Conservation (phyloP, 371 early-diverging fungal species). For the Mortierella sp. region DNA sequence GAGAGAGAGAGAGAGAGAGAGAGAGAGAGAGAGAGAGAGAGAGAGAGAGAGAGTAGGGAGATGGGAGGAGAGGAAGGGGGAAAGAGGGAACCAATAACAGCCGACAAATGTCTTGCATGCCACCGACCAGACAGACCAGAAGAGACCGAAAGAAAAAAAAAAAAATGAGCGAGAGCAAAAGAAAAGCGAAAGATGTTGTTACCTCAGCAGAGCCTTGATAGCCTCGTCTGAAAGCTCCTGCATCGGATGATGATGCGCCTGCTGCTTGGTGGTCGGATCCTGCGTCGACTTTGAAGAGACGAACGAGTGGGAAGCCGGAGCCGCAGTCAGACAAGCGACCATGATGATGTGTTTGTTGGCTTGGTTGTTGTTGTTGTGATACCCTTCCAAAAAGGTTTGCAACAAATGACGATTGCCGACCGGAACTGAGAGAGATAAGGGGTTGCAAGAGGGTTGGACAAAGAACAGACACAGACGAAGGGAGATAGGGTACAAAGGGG, state of each 20-base stretch:
- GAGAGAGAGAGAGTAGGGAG: too few relatives aligned
- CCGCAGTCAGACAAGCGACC: constrained; percentile 47
- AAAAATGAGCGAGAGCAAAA: too few relatives aligned
- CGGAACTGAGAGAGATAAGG: too few relatives aligned
- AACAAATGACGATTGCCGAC: constrained; percentile 6
- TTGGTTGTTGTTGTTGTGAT: background rate
- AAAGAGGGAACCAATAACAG: constrained; percentile 19
- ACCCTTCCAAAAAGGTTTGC: background rate
- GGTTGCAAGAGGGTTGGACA: too few relatives aligned
- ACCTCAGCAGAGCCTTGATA: constrained; percentile 54
- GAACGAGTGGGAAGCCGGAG: constrained; percentile 29
- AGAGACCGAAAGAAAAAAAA: background rate
- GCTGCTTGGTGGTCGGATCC: constrained; percentile 30
- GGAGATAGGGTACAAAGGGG: too few relatives aligned
- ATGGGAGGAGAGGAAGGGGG: too few relatives aligned
- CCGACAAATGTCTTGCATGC: background rate
- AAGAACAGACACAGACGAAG: too few relatives aligned
- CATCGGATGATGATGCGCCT: constrained; percentile 20
- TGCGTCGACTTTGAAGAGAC: constrained; percentile 35
- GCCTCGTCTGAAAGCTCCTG: constrained; percentile 52
- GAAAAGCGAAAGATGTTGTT: constrained; percentile 12
- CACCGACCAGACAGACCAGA: background rate
- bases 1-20: too few relatives aligned
- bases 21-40: too few relatives aligned
- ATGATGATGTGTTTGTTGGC: constrained; percentile 8